Evolutionary conservation across 805 yeast genomes (phyloP).

Genomic region (Yamadazyma sp.): DNA sequence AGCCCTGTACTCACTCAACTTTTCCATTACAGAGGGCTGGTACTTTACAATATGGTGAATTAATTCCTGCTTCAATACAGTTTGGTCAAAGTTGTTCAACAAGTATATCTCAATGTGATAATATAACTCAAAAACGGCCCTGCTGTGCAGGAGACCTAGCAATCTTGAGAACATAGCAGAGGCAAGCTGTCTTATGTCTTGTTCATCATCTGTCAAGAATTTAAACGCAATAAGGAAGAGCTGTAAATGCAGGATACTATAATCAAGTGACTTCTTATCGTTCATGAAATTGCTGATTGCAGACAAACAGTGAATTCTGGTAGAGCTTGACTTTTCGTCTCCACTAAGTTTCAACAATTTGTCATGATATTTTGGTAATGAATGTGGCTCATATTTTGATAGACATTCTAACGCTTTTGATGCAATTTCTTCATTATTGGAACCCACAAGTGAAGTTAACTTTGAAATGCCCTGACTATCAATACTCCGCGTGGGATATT

Average conservation of each 20-base stretch:
- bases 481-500: neutral
- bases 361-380: conserved; percentile 10
- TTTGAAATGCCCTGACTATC: neutral
- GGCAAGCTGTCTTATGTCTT: neutral
- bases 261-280: neutral
- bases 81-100: neutral
- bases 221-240: conserved; percentile 1
- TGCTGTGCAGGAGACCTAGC: neutral
- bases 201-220: conserved; percentile 4
- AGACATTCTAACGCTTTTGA: conserved; percentile 1
- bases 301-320: neutral
- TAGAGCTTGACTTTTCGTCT: neutral
- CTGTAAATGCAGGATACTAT: neutral
- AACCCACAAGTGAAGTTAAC: neutral
- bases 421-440: conserved; percentile 1
- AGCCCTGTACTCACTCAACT: conserved; percentile 1
- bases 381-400: neutral
- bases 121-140: conserved; percentile 1
- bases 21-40: conserved; percentile 5
- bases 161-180: neutral
- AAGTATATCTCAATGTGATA: neutral
- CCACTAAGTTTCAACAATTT: neutral
- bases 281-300: neutral
- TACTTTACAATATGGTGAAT: neutral
- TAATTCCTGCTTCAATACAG: neutral